Conservation (phyloP, 495 filamentous ascomycete species). For the Lophiotrema nucula region DNA sequence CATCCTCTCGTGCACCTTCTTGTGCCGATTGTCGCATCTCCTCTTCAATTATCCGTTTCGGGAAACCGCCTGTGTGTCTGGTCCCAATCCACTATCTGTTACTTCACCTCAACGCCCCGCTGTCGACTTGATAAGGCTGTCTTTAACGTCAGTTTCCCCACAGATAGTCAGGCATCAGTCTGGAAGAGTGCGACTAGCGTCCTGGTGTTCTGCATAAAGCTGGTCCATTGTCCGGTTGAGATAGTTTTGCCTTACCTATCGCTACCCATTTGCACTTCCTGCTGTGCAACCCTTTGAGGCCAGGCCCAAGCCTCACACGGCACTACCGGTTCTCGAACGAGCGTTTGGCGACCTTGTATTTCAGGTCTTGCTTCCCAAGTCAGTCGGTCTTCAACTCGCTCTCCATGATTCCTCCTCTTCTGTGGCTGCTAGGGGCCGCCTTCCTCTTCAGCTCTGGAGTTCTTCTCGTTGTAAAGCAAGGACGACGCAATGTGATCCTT, state of each 20-base stretch:
- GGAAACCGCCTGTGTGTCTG: background rate
- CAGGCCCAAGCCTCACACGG: slow-evolving; percentile 9
- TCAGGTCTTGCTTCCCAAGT: no score
- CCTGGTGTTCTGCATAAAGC: background rate
- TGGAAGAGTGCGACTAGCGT: background rate
- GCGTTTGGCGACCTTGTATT: no score
- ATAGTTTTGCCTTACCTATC: background rate
- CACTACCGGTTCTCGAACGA: slow-evolving; percentile 2
- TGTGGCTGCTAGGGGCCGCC: slow-evolving; percentile 27
- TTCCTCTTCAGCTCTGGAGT: slow-evolving; percentile 18
- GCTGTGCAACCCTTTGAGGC: slow-evolving; percentile 18
- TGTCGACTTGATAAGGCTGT: slow-evolving; percentile 9
- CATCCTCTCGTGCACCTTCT: background rate
- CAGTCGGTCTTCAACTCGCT: no score
- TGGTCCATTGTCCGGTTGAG: background rate
- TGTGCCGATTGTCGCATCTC: background rate
- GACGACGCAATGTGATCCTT: slow-evolving; percentile 32
- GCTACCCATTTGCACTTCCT: slow-evolving; percentile 19
- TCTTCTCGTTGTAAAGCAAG: slow-evolving; percentile 24
- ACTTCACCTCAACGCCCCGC: slow-evolving; percentile 7
- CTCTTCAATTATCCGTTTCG: slow-evolving; percentile 15
- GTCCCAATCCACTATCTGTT: slow-evolving; percentile 15
- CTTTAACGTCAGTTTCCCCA: background rate
- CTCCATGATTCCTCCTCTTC: slow-evolving; percentile 10
- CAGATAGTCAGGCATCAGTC: background rate